Evolutionary conservation across 371 early-diverging fungal species (phyloP).

Genomic region (Circinella minor): DNA sequence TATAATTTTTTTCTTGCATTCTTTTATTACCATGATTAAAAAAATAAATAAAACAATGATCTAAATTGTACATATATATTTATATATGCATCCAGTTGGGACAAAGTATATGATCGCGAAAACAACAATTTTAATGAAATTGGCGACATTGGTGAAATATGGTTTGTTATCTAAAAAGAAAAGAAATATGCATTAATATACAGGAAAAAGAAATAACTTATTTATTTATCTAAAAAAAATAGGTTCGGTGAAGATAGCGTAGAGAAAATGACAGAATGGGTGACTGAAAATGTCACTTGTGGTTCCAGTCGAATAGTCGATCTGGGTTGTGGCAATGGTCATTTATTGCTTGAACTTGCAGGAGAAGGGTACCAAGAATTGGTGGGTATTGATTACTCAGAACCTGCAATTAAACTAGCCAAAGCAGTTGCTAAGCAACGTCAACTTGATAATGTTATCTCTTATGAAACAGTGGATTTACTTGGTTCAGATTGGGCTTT

Average conservation of each 20-base stretch:
- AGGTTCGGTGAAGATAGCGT: conserved; percentile 89
- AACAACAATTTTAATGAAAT: conserved; percentile 77
- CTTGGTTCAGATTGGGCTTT: conserved; percentile 52
- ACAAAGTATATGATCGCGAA: conserved; percentile 80
- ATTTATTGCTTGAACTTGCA: conserved; percentile 78
- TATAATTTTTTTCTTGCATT: background rate
- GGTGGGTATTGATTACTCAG: conserved; percentile 87
- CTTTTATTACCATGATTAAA: background rate
- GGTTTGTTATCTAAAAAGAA: conserved; percentile 43
- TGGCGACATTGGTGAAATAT: conserved; percentile 89
- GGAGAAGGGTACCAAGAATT: conserved; percentile 72
- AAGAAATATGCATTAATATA: too few species aligned
- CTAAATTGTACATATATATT: too few species aligned
- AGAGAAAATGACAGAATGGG: conserved; percentile 86
- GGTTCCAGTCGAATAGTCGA: conserved; percentile 64
- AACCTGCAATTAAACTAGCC: conserved; percentile 75
- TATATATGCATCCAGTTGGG: conserved; percentile 67
- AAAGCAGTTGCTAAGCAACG: conserved; percentile 55
- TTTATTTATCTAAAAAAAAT: background rate
- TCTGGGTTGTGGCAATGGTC: conserved; percentile 94
- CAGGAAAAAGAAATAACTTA: too few species aligned
- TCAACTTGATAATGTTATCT: conserved; percentile 40
- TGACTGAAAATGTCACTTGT: conserved; percentile 50
- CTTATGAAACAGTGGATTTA: conserved; percentile 69
- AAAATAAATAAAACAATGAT: background rate